Base-by-base conservation (phyloP, 257 asterid species). In the Fraxinus americana region DNA sequence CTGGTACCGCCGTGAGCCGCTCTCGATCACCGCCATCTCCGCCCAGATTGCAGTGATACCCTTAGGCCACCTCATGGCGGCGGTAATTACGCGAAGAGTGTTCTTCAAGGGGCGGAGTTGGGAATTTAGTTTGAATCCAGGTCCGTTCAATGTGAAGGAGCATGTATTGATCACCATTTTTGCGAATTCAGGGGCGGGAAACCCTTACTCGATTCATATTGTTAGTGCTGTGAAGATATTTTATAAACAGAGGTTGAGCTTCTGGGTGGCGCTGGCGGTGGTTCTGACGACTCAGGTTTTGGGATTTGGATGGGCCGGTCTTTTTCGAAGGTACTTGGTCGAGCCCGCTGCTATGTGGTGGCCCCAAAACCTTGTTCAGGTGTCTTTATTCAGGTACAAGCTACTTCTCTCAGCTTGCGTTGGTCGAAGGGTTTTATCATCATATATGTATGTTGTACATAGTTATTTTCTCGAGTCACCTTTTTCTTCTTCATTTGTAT, bases 291-390 rank as follows among this genome's bases (percentile, higher is more conserved):
- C 97, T 27, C 97, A 92, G 85, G 77, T 94, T 1, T 81, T 91
- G 83, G 96, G 97, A 34, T 92, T 92, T 75, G 97, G 96, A 21
- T 92, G 98, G 98, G 99, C 99, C 1, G 99, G 99, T 25, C 86
- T 94, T 6, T 90, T 90, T 79, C 89, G 99, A 68, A 84, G 90
- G 80, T 91, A 85, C 82, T 74, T 94, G 88, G 99, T 94, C 36
- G 98, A 94, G 84, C 98, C 98, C 34, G 98, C 95, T 2, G 87
- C 91, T n/a, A 92, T 94, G 98, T 94, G 98, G 98, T 94, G 98
- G 99, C 98, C 99, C 16, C 93, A 91, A 52, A 94, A 94, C 79
- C 97, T 94, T 4, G 98, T 94, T 57, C 98, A 94, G 82, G 98
- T 94, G 7, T 94, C 98, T 41, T 86, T 94, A 8, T 94, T 94